A percentile compares a stretch with the other conserved stretches of the same genome.
Conservation (phyloP, 768 basidiomycete species). For the Scleroderma bovista region DNA sequence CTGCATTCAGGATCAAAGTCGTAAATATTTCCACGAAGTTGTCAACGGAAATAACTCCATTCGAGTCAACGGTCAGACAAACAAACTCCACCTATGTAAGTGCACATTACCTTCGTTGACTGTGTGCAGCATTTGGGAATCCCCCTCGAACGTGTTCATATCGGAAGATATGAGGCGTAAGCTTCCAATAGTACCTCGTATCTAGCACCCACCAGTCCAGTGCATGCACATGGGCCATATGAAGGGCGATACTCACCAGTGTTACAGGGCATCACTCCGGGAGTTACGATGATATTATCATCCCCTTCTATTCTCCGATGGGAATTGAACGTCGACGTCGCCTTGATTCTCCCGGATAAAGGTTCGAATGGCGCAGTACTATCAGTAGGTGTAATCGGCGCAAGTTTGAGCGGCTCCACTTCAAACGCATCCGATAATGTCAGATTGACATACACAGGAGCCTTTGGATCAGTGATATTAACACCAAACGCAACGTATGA, state of each 20-base stretch:
- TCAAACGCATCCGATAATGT: constrained; percentile 44
- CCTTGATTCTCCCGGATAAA: constrained; percentile 61
- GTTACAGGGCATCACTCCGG: constrained; percentile 56
- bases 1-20: constrained; percentile 60
- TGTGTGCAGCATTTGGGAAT: constrained; percentile 61
- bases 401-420: constrained; percentile 51
- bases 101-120: constrained; percentile 67
- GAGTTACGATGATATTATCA: constrained; percentile 35
- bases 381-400: constrained; percentile 51
- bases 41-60: constrained; percentile 42
- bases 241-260: constrained; percentile 29
- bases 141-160: constrained; percentile 37
- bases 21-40: constrained; percentile 58
- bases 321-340: constrained; percentile 49
- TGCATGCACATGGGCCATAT: neutral
- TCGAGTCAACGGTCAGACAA: neutral
- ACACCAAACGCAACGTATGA: constrained; percentile 55
- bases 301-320: constrained; percentile 37
- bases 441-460: constrained; percentile 39
- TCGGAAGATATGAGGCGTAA: constrained; percentile 60
- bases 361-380: constrained; percentile 37
- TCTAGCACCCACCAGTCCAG: constrained; percentile 25
- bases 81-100: no score
- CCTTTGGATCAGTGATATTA: constrained; percentile 29
- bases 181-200: constrained; percentile 42